phyloP scores from a whole-genome alignment of 768 basidiomycete species.

The Clavaria fumosa region DNA sequence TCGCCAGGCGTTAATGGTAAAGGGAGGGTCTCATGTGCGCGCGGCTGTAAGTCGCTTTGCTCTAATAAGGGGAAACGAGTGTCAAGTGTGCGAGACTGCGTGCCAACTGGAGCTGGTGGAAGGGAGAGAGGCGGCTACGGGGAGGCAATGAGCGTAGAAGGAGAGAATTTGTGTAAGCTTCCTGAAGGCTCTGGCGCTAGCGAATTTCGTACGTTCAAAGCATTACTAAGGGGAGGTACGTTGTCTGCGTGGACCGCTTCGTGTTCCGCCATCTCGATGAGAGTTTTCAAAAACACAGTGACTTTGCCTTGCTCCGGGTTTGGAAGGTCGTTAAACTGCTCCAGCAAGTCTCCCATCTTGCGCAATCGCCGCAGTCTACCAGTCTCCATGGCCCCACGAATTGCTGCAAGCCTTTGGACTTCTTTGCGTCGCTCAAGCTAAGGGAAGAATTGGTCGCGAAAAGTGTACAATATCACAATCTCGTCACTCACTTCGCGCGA shows the following conservation, averaged over 20 bases:
- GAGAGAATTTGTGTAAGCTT: too few relatives aligned
- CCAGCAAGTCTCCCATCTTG: slow-evolving; percentile 21
- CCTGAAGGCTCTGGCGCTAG: too few relatives aligned
- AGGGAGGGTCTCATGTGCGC: too few relatives aligned
- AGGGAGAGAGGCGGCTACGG: too few relatives aligned
- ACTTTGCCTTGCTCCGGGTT: slow-evolving; percentile 1
- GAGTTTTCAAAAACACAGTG: neutral
- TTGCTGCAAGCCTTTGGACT: slow-evolving; percentile 29
- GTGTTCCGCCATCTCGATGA: neutral
- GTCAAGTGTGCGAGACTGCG: too few relatives aligned
- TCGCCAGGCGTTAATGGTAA: too few relatives aligned
- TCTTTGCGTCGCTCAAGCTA: slow-evolving; percentile 44
- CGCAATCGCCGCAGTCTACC: slow-evolving; percentile 41
- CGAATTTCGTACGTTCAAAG: too few relatives aligned
- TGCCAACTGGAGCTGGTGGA: too few relatives aligned
- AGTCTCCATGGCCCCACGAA: slow-evolving; percentile 42
- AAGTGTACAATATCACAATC: neutral
- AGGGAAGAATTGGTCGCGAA: neutral
- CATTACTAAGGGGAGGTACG: neutral
- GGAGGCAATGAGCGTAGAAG: too few relatives aligned
- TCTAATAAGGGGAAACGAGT: too few relatives aligned
- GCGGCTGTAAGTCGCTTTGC: too few relatives aligned
- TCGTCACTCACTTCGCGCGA: slow-evolving; percentile 40
- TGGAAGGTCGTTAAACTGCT: slow-evolving; percentile 5
- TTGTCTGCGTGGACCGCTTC: neutral